Evolutionary conservation across 371 early-diverging fungal species (phyloP), one percentile per base, ranked within the genome.

Genomic region (Apophysomyces sp.): DNA sequence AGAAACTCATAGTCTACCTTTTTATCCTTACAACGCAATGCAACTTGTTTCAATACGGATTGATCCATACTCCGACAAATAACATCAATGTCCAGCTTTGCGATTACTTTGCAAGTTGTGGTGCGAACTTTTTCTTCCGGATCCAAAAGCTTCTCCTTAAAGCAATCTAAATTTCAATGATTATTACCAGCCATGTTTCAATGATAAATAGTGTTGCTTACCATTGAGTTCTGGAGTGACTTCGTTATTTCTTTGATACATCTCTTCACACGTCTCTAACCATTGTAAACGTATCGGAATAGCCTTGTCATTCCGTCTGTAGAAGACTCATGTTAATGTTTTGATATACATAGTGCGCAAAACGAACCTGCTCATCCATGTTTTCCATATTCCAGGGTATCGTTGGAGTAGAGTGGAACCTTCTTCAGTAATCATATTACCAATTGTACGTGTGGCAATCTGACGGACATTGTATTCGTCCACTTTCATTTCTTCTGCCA

Each of bases 71-170:
- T 71, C 37, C 78, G 74, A 4, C 84, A 70, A 4, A 85, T 71
- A 29, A 67, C 63, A 2, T 83, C 83, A 39, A 80, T 73, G 32
- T 87, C 89, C 26, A 97, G 67, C 39, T 80, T 71, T 8, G 86
- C 86, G 18, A 97, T 66, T 1, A 87, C 68, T 63, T 83, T 85
- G 68, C 95, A 89, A 0, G 86, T 86, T 0, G 87, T 83, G 26
- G 85, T 69, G 5, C 98, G 91, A 9, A 98, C 95, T 65, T 92
- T 93, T 31, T 98, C 98, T 57, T 98, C 98, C 0, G 94, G 92
- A 71, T 98, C 98, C 13, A 84, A 68, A 21, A 95, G 65, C 68
- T 92, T 94, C 51, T 86, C 84, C 26, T 73, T 82, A n/a, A 96
- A 68, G 4, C 82, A 76, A 5, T 78, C 90, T 62, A 71, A 3